Base-by-base conservation (phyloP, 2,329 filamentous ascomycete species). In the Cadophora malorum region DNA sequence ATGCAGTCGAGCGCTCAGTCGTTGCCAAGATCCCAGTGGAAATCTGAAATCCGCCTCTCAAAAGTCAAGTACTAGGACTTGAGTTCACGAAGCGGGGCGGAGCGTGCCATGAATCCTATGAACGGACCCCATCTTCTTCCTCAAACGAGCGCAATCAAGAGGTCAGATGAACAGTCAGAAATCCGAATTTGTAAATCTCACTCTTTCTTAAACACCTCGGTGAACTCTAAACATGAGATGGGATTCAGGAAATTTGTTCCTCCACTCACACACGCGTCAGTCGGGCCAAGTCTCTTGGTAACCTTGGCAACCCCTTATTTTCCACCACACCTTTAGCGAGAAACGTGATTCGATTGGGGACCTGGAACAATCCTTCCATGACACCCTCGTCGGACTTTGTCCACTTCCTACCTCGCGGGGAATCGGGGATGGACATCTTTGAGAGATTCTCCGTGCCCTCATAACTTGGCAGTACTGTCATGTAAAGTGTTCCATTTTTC, bases 401-500 rank as follows among this genome's bases (percentile, higher is more conserved):
- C 16, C 55, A 38, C 12, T 23, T 38, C n/a, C 12, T 38, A 19
- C n/a, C 31, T 58, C n/a, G 33, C 55, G 55, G 19, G 33, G n/a
- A 58, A 21, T 12, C 55, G 31, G 55, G 9, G 21, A 38, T 38
- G 55, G 7, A 31, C 33, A 33, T 33, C 19, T 23, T 38, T n/a
- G 19, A 58, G 55, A 38, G 33, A 58, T 58, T 38, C 33, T 58
- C 55, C 55, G 55, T 58, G n/a, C 16, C 19, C 19, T 58, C 55
- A 25, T 38, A 38, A 58, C 55, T 56, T 56, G 55, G 33, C 31
- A 16, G 55, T 38, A 23, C 55, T 21, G n/a, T 38, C 55, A 55
- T 55, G 52, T 38, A 38, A 41, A 58, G 31, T 58, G 55, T 41
- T 58, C n/a, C 55, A 12, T 23, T 58, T 58, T 58, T 58, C 55